Base-by-base conservation (phyloP, 805 yeast genomes). In the Tetrapisispora taiwanensis region DNA sequence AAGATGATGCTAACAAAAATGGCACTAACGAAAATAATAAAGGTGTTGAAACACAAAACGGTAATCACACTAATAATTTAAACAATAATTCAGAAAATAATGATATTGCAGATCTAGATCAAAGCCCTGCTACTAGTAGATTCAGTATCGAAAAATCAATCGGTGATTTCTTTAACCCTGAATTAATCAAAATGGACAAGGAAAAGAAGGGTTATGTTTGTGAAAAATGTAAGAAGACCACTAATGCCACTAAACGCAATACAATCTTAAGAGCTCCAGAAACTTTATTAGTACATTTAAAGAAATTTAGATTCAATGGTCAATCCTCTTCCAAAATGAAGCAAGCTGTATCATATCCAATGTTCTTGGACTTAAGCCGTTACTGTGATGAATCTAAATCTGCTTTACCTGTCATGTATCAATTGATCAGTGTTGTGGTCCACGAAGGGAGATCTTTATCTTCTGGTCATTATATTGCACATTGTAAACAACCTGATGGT, bases 391-490 rank as follows among this genome's bases (percentile, higher is more conserved):
- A 54, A 4, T 46, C 53, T 7, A 42, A 46, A 6, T 47, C 51
- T 22, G 48, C 51, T 7, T 50, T 67, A 10, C 78, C 81, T 1
- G 73, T 75, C 5, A 66, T 69, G 31, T 92, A 92, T 65, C 82
- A 80, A 59, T 72, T 92, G 51, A 71, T 78, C 15, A 78, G 89
- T 19, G 95, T 90, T 15, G 84, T 90, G 48, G 90, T 88, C 4
- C 98, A 92, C 59, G 95, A 86, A 55, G 98, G 98, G 34, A 72
- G 97, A 50, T 84, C 95, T 1, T 80, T 89, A 13, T 79, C 88
- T 37, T 80, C 92, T 3, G 98, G 98, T 3, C 98, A 92, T 63
- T 92, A 92, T 58, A 76, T 88, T 47, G 84, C 95, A 0, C 87
- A 85, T 59, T 85, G 95, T 59, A 76, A 83, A 49, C 96, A 89